Conservation (phyloP, 2,329 filamentous ascomycete genomes). For the Xylariaceae sp. region DNA sequence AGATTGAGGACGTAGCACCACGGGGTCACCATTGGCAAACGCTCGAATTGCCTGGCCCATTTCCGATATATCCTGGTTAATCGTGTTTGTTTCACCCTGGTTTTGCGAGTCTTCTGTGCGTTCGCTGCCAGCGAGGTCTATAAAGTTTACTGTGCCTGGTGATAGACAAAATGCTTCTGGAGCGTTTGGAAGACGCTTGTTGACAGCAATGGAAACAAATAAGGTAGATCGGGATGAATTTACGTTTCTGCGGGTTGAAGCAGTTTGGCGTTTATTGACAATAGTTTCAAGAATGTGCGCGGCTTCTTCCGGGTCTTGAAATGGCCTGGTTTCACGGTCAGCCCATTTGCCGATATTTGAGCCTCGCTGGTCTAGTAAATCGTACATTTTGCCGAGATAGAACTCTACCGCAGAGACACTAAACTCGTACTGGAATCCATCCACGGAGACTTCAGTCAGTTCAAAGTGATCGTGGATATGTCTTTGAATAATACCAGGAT, state of each 20-base stretch:
- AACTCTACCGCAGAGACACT: slow-evolving; percentile 94
- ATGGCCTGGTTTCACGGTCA: slow-evolving; percentile 70
- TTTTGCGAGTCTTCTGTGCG: too few species aligned
- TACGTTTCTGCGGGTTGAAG: slow-evolving; percentile 90
- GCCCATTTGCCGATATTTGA: slow-evolving; percentile 79
- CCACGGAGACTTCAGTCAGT: slow-evolving; percentile 74
- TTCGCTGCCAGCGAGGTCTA: slow-evolving; percentile 93
- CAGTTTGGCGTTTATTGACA: slow-evolving; percentile 78
- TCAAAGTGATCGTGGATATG: slow-evolving; percentile 62
- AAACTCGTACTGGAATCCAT: slow-evolving; percentile 75
- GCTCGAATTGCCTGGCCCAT: too few species aligned
- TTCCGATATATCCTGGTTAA: too few species aligned
- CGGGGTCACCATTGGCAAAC: too few species aligned
- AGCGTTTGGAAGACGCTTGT: slow-evolving; percentile 41
- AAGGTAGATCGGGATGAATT: slow-evolving; percentile 91
- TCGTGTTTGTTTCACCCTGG: background rate
- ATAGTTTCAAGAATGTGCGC: slow-evolving; percentile 67
- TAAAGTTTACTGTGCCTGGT: slow-evolving; percentile 86
- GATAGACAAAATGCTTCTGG: slow-evolving; percentile 72
- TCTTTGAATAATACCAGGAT: slow-evolving; percentile 65
- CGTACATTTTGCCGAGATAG: slow-evolving; percentile 93
- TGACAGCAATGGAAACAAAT: slow-evolving; percentile 62
- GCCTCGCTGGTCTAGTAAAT: slow-evolving; percentile 55
- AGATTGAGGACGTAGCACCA: too few species aligned
- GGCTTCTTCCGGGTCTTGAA: slow-evolving; percentile 64